These are phyloP conservation scores for Fomitopsis pinicola DNA, from an alignment of 1,284 basidiomycete species.

Conservation along the genomic window DNA sequence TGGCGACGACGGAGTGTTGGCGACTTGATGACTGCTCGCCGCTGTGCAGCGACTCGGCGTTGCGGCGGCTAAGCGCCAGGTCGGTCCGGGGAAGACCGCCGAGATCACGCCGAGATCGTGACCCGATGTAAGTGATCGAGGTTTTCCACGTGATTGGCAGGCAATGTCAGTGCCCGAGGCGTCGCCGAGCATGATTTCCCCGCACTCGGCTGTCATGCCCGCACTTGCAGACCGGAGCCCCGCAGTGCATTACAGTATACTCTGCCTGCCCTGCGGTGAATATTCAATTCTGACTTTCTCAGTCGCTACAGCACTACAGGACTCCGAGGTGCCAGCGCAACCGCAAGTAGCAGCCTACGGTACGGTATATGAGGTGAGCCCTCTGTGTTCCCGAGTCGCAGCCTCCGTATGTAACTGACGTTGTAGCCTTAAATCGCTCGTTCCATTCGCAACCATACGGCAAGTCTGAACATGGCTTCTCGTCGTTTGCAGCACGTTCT, in stretches of 20 bases:
- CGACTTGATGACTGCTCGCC: too few relatives aligned
- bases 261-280: background rate
- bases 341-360: too few relatives aligned
- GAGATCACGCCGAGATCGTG: background rate
- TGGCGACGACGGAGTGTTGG: too few relatives aligned
- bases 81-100: too few relatives aligned
- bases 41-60: too few relatives aligned
- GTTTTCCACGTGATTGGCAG: background rate
- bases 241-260: background rate
- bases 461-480: constrained; percentile 19
- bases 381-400: too few relatives aligned
- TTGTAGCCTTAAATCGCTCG: background rate
- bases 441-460: background rate
- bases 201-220: background rate
- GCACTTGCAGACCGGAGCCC: constrained; percentile 6
- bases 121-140: background rate
- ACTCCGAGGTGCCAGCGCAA: too few relatives aligned
- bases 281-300: too few relatives aligned
- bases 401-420: background rate
- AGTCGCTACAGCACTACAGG: too few relatives aligned
- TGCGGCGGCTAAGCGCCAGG: too few relatives aligned
- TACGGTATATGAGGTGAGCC: too few relatives aligned
- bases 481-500: constrained; percentile 46
- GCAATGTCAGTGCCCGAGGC: background rate
- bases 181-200: background rate